These are phyloP conservation scores for Hyaloscypha finlandica DNA, from an alignment of 495 filamentous ascomycete species.

Conservation along the genomic window DNA sequence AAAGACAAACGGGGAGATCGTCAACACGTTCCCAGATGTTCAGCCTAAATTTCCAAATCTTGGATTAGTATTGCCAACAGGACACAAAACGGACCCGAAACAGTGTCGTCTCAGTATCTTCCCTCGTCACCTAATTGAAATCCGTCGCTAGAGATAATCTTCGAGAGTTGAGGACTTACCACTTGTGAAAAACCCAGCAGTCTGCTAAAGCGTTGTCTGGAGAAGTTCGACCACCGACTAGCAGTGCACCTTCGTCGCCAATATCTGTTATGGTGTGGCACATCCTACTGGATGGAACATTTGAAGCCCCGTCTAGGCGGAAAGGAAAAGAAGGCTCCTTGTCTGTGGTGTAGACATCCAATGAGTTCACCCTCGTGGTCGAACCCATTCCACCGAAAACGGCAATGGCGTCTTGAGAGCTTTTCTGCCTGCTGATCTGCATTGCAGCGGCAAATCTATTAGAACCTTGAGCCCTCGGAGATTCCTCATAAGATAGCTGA, in stretches of 20 bases:
- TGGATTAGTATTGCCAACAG: neutral
- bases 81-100: neutral
- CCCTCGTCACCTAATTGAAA: neutral
- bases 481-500: slow-evolving; percentile 16
- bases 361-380: slow-evolving; percentile 58
- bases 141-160: neutral
- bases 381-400: slow-evolving; percentile 63
- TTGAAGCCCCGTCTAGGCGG: neutral
- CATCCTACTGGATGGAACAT: slow-evolving; percentile 57
- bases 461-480: slow-evolving; percentile 30
- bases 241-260: slow-evolving; percentile 50
- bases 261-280: slow-evolving; percentile 74
- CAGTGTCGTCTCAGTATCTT: neutral
- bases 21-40: slow-evolving; percentile 61
- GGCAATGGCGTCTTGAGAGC: slow-evolving; percentile 14
- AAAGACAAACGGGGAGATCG: slow-evolving; percentile 64
- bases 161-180: neutral
- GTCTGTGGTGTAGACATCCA: slow-evolving; percentile 53
- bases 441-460: slow-evolving; percentile 31
- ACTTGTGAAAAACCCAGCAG: slow-evolving; percentile 68
- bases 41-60: neutral
- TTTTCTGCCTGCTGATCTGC: slow-evolving; percentile 14
- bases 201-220: slow-evolving; percentile 66
- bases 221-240: slow-evolving; percentile 79
- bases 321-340: neutral